Percentiles rank a stretch among this genome's conserved stretches.
Evolutionary conservation across 495 filamentous ascomycete genomes (phyloP).

Genomic region (Lentithecium fluviatile): DNA sequence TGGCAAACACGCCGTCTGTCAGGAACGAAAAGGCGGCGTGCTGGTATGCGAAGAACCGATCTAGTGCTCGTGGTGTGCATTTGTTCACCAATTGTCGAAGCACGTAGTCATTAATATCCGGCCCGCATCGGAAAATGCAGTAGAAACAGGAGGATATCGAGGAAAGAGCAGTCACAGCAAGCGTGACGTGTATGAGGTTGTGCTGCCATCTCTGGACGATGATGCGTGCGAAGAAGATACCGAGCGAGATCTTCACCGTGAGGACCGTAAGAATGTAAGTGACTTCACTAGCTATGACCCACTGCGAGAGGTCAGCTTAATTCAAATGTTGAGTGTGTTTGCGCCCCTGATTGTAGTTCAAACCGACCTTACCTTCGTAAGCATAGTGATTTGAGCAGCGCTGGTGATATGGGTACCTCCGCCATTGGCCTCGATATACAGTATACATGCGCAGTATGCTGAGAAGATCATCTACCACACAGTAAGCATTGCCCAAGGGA

Average conservation of each 20-base stretch:
- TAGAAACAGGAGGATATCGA: constrained; percentile 37
- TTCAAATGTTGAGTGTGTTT: too few relatives aligned
- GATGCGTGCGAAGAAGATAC: constrained; percentile 41
- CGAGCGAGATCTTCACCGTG: constrained; percentile 42
- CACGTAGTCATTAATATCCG: constrained; percentile 29
- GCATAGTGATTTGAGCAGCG: not conserved
- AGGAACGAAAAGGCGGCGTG: constrained; percentile 37
- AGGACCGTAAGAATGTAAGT: constrained; percentile 37
- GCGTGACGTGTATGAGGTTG: constrained; percentile 29
- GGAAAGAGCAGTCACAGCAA: constrained; percentile 30
- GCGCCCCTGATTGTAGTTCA: not conserved
- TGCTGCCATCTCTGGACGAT: constrained; percentile 38
- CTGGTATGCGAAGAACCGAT: constrained; percentile 32
- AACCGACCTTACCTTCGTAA: constrained; percentile 19
- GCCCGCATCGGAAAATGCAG: constrained; percentile 39
- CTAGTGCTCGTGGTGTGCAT: constrained; percentile 23
- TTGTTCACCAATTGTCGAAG: constrained; percentile 24
- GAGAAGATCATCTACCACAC: constrained; percentile 26
- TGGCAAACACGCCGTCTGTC: constrained; percentile 38
- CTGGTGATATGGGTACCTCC: constrained; percentile 32
- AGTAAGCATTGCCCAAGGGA: not conserved
- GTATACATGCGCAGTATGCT: constrained; percentile 21
- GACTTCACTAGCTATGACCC: constrained; percentile 27
- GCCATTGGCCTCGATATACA: constrained; percentile 24
- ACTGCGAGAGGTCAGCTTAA: constrained; percentile 26